Base-by-base conservation (phyloP, 106 monocot species). In the Acanthochlamys bracteata region DNA sequence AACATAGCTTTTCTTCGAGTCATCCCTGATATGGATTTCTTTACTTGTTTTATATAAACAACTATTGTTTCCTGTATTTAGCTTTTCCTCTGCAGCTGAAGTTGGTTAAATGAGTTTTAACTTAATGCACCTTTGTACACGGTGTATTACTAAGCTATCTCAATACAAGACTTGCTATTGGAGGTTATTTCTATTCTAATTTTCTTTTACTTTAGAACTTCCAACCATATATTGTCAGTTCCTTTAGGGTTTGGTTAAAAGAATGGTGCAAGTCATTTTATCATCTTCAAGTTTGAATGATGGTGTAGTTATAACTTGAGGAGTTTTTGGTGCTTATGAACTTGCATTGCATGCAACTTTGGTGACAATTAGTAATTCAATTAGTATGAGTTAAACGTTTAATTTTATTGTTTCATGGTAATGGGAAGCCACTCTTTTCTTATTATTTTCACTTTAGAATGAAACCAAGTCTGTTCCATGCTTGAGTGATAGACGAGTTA, bases 61-160 rank as follows among this genome's bases (percentile, higher is more conserved):
- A 59, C 41, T 25, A 24, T 10, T 39, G 16, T 75, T 75, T 80
- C 20, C 57, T 67, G 57, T 59, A 53, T 16, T 68, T 27, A 59
- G 57, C 64, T 57, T 72, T 75, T 69, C 55, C 33, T 70, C 63
- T 81, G 75, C 85, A 78, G 74, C 66, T 78, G 61, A 77, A 43
- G 58, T 69, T 51, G 71, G 64, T 76, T 56, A 71, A 66, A 59
- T 41, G 66, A 65, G 57, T 59, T 45, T 66, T 41, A 59, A 73
- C 58, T 76, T 74, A 73, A 63, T 66, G 54, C 53, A 53, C 24
- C 68, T 76, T 64, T 66, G 45, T 60, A 33, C 43, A 47, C 49
- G 51, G 17, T 43, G 61, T 56, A 57, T 59, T 68, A 16, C 57
- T 66, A 68, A 19, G 43, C 66, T 68, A 45, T 49, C 2, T 3